phyloP scores from a whole-genome alignment of 352 stramenopile genomes.

The Pythium scleroteichum region DNA sequence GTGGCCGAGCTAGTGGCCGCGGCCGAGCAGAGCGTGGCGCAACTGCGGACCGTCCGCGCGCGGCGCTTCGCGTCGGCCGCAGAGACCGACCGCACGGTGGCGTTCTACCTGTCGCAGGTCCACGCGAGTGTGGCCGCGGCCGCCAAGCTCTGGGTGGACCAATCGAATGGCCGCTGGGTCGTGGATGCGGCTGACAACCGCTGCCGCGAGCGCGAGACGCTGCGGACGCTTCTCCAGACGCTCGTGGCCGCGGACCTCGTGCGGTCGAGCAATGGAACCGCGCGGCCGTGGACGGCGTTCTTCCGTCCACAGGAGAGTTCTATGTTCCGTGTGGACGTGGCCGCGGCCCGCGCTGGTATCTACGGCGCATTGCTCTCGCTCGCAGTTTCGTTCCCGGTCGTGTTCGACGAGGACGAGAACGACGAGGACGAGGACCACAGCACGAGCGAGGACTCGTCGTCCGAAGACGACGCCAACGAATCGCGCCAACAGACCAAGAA shows the following conservation, averaged over 20 bases:
- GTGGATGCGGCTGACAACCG: constrained; percentile 23
- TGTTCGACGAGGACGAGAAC: constrained; percentile 32
- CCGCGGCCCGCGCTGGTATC: constrained; percentile 51
- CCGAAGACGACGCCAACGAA: constrained; percentile 28
- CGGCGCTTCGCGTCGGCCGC: constrained; percentile 39
- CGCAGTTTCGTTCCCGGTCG: constrained; percentile 54
- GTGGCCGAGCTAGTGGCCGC: constrained; percentile 9
- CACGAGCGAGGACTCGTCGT: constrained; percentile 43
- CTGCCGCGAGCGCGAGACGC: constrained; percentile 35
- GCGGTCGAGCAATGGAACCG: neutral
- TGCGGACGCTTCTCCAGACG: constrained; percentile 45
- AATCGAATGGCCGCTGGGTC: constrained; percentile 37
- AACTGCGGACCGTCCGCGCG: constrained; percentile 40
- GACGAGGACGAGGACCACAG: constrained; percentile 24
- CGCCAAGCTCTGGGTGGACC: constrained; percentile 18
- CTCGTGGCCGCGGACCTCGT: constrained; percentile 43
- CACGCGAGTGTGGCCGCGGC: constrained; percentile 17
- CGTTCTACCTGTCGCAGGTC: constrained; percentile 38
- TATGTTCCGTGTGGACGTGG: constrained; percentile 34
- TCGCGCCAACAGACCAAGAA: constrained; percentile 25
- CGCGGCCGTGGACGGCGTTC: constrained; percentile 48
- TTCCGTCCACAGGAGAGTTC: constrained; percentile 44
- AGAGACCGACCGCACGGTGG: constrained; percentile 41
- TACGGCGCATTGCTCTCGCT: constrained; percentile 48
- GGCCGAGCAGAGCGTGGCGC: constrained; percentile 30